phyloP scores from a whole-genome alignment of 192 early-diverging fungal genomes.

The Backusella morwellensis region DNA sequence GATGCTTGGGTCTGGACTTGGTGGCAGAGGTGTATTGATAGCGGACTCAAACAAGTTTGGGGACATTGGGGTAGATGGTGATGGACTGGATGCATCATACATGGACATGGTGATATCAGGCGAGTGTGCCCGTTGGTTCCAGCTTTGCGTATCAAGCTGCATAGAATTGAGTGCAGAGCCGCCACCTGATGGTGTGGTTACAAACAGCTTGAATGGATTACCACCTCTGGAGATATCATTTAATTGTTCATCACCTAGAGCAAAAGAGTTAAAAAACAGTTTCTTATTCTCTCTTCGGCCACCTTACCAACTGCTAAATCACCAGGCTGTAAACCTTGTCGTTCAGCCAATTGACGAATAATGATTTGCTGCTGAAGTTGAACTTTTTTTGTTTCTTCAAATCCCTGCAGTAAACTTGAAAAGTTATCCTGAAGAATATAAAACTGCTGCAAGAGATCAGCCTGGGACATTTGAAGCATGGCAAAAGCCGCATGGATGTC shows the following conservation, averaged over 20 bases:
- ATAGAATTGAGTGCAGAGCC: not conserved
- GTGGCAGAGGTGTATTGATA: conserved; percentile 7
- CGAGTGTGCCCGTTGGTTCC: not conserved
- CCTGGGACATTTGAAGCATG: conserved; percentile 74
- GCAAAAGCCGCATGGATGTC: conserved; percentile 75
- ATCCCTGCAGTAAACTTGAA: conserved; percentile 67
- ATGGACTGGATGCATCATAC: not conserved
- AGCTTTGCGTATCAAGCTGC: conserved; percentile 1
- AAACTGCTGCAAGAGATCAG: conserved; percentile 70
- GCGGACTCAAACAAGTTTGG: not conserved
- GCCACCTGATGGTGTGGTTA: not conserved
- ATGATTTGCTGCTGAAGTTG: conserved; percentile 67
- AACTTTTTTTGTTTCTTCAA: conserved; percentile 67
- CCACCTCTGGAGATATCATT: not conserved
- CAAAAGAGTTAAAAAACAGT: not conserved
- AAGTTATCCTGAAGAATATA: conserved; percentile 72
- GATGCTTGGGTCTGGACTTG: not conserved
- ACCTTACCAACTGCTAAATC: not conserved
- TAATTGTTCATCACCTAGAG: not conserved
- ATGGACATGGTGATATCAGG: not conserved
- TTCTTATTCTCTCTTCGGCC: too few relatives aligned
- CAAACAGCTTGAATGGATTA: not conserved
- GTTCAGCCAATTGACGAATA: conserved; percentile 32
- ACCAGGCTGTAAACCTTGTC: conserved; percentile 1
- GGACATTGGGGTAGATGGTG: not conserved